Evolutionary conservation across 2,329 filamentous ascomycete species (phyloP), one percentile per base, ranked within the genome.

Genomic region (Dactylellina sp.): DNA sequence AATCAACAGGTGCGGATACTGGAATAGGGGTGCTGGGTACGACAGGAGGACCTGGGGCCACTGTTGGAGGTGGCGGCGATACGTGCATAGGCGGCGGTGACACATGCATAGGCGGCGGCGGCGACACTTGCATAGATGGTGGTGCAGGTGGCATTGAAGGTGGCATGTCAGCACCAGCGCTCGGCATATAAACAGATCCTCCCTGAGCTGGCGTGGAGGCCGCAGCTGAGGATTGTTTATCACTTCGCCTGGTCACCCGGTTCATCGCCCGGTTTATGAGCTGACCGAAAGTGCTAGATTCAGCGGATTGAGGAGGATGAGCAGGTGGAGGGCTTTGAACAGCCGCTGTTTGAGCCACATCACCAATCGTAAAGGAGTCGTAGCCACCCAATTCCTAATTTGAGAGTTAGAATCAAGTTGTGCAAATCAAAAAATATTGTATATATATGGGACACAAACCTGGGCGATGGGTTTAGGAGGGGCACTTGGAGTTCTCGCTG

Each of bases 401-500:
- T 40, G 11, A 12, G 3, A 14, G 37, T 40, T 40, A 40, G 37
- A 40, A 40, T 12, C 3, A 5, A 14, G 4, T 16, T 40, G 37
- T 12, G 12, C 14, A 37, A 52, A 35, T 37, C 3, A 9, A 14
- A n/a, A 25, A 35, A 14, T n/a, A n/a, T n/a, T n/a, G n/a, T n/a
- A n/a, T n/a, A n/a, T n/a, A 9, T 14, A 18, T 37, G 49, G 49
- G 25, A 50, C 14, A 32, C 7, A 5, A 50, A n/a, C 22, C 11
- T 22, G 28, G 6, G 16, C 12, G 1, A 16, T 35, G 28, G 6
- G 25, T 6, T 16, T 20, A 7, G 39, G 14, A 1, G 53, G 14
- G 14, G 25, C 18, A n/a, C 39, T 28, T 25, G 61, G 22, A 6
- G 50, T 40, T 6, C 39, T 37, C 44, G 22, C 40, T 47, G 44